A percentile compares a stretch with the other conserved stretches of the same genome.
phyloP scores from a whole-genome alignment of 2,329 filamentous ascomycete species.

The Rhynchosporium agropyri region DNA sequence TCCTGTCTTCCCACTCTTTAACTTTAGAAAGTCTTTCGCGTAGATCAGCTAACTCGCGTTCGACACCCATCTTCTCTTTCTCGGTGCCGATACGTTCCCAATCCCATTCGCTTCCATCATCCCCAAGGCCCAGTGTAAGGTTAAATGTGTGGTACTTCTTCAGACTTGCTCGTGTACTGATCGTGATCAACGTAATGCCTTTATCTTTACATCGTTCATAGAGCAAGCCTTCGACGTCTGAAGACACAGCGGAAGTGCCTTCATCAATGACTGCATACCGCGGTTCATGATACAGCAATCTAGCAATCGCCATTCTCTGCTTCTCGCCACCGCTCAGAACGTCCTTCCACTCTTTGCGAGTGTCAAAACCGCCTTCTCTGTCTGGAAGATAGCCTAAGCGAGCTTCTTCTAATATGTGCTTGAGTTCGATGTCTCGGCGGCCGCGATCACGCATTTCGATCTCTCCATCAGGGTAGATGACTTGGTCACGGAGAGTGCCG shows the following conservation, averaged over 20 bases:
- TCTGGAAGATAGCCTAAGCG: conserved; percentile 86
- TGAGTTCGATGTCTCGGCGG: conserved; percentile 76
- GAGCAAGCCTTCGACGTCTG: conserved; percentile 88
- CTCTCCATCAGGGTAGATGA: conserved; percentile 96
- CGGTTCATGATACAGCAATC: conserved; percentile 92
- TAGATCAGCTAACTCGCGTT: conserved; percentile 86
- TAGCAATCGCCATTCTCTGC: conserved; percentile 88
- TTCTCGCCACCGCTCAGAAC: conserved; percentile 97
- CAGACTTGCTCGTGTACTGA: conserved; percentile 89
- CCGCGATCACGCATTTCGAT: conserved; percentile 87
- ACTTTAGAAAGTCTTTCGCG: conserved; percentile 79
- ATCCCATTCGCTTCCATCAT: conserved; percentile 84
- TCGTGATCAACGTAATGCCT: conserved; percentile 94
- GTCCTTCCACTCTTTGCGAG: conserved; percentile 97
- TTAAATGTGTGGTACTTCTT: conserved; percentile 97
- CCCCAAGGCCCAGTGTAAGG: conserved; percentile 79
- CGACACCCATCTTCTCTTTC: conserved; percentile 88
- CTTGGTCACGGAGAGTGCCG: conserved; percentile 91
- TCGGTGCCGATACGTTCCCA: conserved; percentile 93
- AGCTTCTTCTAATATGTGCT: conserved; percentile 78
- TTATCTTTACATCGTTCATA: conserved; percentile 93
- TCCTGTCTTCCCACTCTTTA: conserved; percentile 78
- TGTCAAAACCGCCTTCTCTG: conserved; percentile 95
- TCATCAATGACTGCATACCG: conserved; percentile 94
- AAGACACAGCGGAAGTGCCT: conserved; percentile 90